Percentiles rank a stretch among this genome's conserved stretches.
phyloP scores from a whole-genome alignment of 441 rosid species.

The Jatropha podagrica region DNA sequence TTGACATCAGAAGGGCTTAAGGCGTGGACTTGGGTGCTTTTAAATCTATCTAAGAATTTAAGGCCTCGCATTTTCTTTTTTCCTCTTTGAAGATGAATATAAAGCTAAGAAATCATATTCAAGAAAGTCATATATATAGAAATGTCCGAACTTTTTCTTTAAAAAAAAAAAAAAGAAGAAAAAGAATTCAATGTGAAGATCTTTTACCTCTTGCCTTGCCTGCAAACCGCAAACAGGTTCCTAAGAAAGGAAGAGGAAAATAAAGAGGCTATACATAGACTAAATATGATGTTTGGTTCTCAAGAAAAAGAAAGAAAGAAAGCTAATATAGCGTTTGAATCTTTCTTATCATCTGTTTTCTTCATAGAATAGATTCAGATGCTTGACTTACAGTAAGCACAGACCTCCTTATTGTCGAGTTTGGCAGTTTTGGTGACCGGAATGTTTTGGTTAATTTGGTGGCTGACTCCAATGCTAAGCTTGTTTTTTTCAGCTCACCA shows the following conservation, averaged over 20 bases:
- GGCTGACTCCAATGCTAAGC: conserved; percentile 37
- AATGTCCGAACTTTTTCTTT: not conserved
- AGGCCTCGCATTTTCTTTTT: conserved; percentile 51
- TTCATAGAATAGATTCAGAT: conserved; percentile 26
- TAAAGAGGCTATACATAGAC: not conserved
- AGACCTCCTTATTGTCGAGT: not conserved
- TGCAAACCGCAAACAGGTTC: conserved; percentile 8
- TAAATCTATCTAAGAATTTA: conserved; percentile 68
- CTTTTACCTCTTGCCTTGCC: conserved; percentile 30
- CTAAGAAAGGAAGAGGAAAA: not conserved
- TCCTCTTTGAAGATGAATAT: not conserved
- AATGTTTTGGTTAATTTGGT: conserved; percentile 36
- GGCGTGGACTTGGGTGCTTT: conserved; percentile 73
- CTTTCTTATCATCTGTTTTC: not conserved
- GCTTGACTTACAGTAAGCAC: not conserved
- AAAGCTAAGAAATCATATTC: not conserved
- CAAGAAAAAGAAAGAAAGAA: conserved; percentile 20
- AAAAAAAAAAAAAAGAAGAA: not conserved
- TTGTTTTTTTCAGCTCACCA: conserved; percentile 17
- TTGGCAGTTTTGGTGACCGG: conserved; percentile 29
- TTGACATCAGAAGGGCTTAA: conserved; percentile 44
- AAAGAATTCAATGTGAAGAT: too few relatives aligned
- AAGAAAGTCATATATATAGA: conserved; percentile 12
- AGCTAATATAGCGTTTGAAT: not conserved
- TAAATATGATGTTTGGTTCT: conserved; percentile 28